A percentile compares a stretch with the other conserved stretches of the same genome.
Evolutionary conservation across 257 asterid species (phyloP).

Genomic region (Plectranthus barbatus): DNA sequence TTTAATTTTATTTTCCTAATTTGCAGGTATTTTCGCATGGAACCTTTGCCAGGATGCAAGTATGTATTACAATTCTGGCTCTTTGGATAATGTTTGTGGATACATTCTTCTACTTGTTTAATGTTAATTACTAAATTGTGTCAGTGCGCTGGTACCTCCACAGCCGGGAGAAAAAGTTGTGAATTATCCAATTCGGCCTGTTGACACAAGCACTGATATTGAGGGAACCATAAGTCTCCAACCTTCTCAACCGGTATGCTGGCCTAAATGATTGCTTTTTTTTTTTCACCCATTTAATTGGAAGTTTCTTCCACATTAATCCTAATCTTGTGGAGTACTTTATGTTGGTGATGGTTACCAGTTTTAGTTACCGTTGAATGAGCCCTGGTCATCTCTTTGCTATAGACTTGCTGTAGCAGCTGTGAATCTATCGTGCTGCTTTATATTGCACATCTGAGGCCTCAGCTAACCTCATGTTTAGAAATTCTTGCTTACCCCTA

Average conservation of each 20-base stretch:
- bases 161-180: constrained; percentile 94
- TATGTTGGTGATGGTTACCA: constrained; percentile 5
- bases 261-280: constrained; percentile 9
- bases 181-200: constrained; percentile 88
- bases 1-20: constrained; percentile 5
- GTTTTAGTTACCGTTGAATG: constrained; percentile 4
- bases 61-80: constrained; percentile 26
- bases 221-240: constrained; percentile 96
- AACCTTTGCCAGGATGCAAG: constrained; percentile 97
- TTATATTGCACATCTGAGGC: neutral
- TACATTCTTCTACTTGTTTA: neutral
- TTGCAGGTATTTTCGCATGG: constrained; percentile 87
- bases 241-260: constrained; percentile 77
- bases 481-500: neutral
- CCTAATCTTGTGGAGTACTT: neutral
- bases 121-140: constrained; percentile 17
- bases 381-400: constrained; percentile 1
- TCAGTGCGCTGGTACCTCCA: constrained; percentile 77
- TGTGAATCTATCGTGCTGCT: constrained; percentile 4
- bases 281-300: neutral
- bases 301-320: neutral
- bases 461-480: constrained; percentile 8
- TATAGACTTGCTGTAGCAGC: neutral
- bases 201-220: constrained; percentile 81
- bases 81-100: neutral